Base-by-base conservation (phyloP, 2,329 filamentous ascomycete species). In the Xylaria sp. region DNA sequence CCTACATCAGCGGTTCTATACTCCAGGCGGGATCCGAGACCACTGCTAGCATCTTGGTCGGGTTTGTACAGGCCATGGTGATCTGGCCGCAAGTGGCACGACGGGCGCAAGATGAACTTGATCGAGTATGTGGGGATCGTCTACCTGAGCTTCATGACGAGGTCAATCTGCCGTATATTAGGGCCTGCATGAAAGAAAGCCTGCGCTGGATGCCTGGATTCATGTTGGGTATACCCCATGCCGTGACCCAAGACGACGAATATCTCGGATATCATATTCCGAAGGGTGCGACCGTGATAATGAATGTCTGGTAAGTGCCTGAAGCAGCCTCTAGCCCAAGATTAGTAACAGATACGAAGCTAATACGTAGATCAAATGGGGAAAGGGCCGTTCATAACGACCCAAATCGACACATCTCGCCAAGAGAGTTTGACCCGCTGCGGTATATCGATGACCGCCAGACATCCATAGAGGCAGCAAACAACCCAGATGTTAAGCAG, bases 371-470 rank as follows among this genome's bases (percentile, higher is more conserved):
- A n/a, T n/a, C n/a, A n/a, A n/a, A n/a, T n/a, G n/a, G n/a, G n/a
- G n/a, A n/a, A n/a, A 80, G 81, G 81, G 77, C 77, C 2, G 80
- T 87, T 20, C 77, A 84, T 66, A 81, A 79, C 69, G 84, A 87
- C 65, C 75, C 78, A 0, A 67, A 74, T 0, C 76, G 81, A 1
- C 76, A 81, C 63, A 69, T 77, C 0, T 69, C 82, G 10, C 83
- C 83, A 0, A 71, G 77, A 3, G 59, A 44, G 3, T 86, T 85
- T 66, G 69, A 83, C 42, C 83, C 83, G 0, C 74, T 73, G 0
- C 69, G 73, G 7, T 78, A 66, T 59, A 53, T 66, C 1, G 20
- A 68, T 36, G 73, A 77, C 53, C 20, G 29, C 7, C 69, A 69
- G 27, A 72, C 65, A 0, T 71, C 62, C 62, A 75, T 72, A 10